Conservation (phyloP, 2,329 filamentous ascomycete species). For the Paecilomyces formosus region DNA sequence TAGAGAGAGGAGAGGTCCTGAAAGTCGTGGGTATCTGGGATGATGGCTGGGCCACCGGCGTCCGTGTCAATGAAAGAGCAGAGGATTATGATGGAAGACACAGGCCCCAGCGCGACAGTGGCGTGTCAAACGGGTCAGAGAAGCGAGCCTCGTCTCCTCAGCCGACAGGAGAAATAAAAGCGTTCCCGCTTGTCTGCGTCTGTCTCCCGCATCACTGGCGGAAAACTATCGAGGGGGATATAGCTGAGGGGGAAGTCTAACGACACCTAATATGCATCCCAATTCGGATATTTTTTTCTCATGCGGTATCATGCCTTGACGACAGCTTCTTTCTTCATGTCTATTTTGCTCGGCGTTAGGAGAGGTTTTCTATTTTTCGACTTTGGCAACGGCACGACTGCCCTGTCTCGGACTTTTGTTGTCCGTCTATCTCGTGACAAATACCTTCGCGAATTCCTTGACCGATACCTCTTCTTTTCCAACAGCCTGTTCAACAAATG, state of each 20-base stretch:
- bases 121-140: slow-evolving; percentile 74
- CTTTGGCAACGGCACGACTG: slow-evolving; percentile 1
- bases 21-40: slow-evolving; percentile 99
- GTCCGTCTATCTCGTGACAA: neutral
- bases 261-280: slow-evolving; percentile 9
- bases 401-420: neutral
- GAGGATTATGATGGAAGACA: slow-evolving; percentile 80
- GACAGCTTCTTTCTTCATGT: slow-evolving; percentile 25
- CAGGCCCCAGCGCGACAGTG: slow-evolving; percentile 80
- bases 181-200: slow-evolving; percentile 93
- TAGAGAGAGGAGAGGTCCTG: slow-evolving; percentile 95
- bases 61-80: slow-evolving; percentile 71
- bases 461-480: neutral
- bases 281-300: slow-evolving; percentile 8
- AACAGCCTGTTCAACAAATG: neutral
- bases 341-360: slow-evolving; percentile 8
- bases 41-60: slow-evolving; percentile 94
- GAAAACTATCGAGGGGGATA: slow-evolving; percentile 88
- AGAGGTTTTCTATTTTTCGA: slow-evolving; percentile 3
- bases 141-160: slow-evolving; percentile 54
- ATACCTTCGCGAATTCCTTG: neutral
- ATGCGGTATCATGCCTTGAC: slow-evolving; percentile 29
- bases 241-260: slow-evolving; percentile 18
- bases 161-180: slow-evolving; percentile 80
- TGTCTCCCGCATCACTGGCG: slow-evolving; percentile 94